Evolutionary conservation across 306 rosid genomes (phyloP).

Genomic region (Quillaja saponaria): DNA sequence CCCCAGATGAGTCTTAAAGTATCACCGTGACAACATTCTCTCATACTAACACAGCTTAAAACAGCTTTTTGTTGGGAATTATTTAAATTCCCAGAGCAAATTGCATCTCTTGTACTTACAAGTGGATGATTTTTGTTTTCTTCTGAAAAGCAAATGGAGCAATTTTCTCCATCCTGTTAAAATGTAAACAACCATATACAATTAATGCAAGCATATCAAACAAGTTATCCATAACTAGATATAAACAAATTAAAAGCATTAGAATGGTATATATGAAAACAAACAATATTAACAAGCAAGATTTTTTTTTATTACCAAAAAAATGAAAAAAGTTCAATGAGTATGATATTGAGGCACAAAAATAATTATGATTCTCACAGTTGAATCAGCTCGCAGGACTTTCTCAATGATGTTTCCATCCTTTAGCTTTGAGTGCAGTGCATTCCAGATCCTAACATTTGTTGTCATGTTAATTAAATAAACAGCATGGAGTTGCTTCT

Average conservation of each 20-base stretch:
- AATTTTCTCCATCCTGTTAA: constrained; percentile 46
- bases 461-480: constrained; percentile 37
- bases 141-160: too few species aligned
- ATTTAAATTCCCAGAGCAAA: constrained; percentile 40
- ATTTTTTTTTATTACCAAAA: too few species aligned
- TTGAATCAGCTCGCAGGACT: constrained; percentile 38
- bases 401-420: constrained; percentile 33
- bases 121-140: too few species aligned
- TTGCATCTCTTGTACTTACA: constrained; percentile 12
- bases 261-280: not conserved
- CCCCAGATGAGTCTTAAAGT: constrained; percentile 65
- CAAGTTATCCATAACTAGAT: not conserved
- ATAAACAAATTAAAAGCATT: not conserved
- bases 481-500: constrained; percentile 20
- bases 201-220: not conserved
- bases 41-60: constrained; percentile 38
- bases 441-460: constrained; percentile 31
- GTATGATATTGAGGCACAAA: not conserved
- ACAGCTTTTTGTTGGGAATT: constrained; percentile 46
- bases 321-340: not conserved
- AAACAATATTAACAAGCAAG: not conserved
- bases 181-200: constrained; percentile 1
- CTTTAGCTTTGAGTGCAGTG: constrained; percentile 20
- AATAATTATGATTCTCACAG: constrained; percentile 34
- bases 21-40: constrained; percentile 29